Evolutionary conservation across 192 early-diverging fungal species (phyloP).

Genomic region (Umbelopsis ramanniana): DNA sequence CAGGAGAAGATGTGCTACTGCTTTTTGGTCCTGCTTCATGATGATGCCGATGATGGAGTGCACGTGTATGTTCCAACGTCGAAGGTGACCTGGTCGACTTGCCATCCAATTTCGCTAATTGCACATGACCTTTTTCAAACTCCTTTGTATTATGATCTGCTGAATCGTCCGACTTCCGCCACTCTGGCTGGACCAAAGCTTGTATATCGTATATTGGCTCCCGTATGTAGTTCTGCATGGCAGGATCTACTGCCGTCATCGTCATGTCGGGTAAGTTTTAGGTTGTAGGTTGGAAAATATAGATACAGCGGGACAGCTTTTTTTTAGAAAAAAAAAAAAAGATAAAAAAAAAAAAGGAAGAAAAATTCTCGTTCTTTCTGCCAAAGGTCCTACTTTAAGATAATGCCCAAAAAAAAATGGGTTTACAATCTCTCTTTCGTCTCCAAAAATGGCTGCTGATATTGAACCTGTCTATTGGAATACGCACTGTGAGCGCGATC

Average conservation of each 20-base stretch:
- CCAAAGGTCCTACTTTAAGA: too few relatives aligned
- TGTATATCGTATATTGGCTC: background rate
- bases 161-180: constrained; percentile 21
- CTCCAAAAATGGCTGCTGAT: too few relatives aligned
- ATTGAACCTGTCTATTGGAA: too few relatives aligned
- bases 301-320: too few relatives aligned
- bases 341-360: too few relatives aligned
- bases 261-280: background rate
- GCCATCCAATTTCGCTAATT: constrained; percentile 19
- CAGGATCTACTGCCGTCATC: constrained; percentile 2
- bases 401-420: too few relatives aligned
- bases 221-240: background rate
- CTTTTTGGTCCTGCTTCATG: background rate
- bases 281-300: too few relatives aligned
- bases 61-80: constrained; percentile 15
- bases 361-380: too few relatives aligned
- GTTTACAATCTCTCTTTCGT: too few relatives aligned
- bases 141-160: constrained; percentile 25
- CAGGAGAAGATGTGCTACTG: background rate
- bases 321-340: too few relatives aligned
- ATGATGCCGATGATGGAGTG: background rate
- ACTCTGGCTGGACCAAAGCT: background rate
- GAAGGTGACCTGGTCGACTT: background rate
- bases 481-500: too few relatives aligned
- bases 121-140: constrained; percentile 25